phyloP scores from a whole-genome alignment of 2,329 filamentous ascomycete genomes.

The Botrytis pseudocinerea region DNA sequence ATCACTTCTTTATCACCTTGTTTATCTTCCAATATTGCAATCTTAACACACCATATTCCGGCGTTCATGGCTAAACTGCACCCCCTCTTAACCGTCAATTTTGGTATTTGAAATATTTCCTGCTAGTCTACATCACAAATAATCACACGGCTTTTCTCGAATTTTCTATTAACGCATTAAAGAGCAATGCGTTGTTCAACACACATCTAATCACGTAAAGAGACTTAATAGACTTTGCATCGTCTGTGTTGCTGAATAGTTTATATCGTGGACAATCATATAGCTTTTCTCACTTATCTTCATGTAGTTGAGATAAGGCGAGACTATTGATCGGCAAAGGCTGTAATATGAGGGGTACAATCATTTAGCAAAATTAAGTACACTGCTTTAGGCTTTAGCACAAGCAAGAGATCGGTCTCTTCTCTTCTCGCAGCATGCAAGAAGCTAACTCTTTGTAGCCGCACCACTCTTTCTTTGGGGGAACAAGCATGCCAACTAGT shows the following conservation, averaged over 20 bases:
- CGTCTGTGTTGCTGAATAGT: background rate
- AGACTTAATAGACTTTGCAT: background rate
- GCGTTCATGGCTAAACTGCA: background rate
- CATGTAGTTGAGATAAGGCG: background rate
- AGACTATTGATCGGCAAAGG: background rate
- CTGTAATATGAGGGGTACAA: background rate
- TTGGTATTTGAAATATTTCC: background rate
- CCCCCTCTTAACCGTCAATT: no score
- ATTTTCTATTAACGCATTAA: background rate
- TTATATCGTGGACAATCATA: background rate
- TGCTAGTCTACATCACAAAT: background rate
- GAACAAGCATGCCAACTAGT: background rate
- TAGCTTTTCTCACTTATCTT: background rate
- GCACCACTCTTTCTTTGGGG: background rate
- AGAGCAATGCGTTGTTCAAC: background rate
- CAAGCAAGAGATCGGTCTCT: no score
- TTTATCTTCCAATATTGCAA: fast-evolving
- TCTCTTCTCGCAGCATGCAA: background rate
- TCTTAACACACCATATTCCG: background rate
- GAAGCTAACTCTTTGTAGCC: background rate
- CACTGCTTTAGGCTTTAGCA: background rate
- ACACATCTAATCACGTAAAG: background rate
- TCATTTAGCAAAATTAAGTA: background rate
- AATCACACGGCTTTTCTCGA: background rate
- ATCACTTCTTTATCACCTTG: background rate